Evolutionary conservation across 139 green algal genomes (phyloP), one percentile per base, ranked within the genome.

Genomic region (Deuterostichococcus epilithicus): DNA sequence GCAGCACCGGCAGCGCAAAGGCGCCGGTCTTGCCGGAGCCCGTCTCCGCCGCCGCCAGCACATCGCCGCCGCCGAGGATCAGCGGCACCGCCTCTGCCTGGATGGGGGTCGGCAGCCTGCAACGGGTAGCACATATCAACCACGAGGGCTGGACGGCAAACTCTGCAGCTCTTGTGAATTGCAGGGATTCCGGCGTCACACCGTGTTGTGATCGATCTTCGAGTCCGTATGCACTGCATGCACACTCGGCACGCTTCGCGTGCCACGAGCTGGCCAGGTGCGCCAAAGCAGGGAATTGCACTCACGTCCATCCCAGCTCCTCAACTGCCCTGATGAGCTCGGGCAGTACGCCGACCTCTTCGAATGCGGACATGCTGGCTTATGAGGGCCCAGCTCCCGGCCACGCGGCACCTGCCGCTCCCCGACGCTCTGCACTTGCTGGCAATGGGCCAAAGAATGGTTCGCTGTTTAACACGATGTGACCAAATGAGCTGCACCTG

Each of bases 31-130:
- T 98, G 76, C 94, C 94, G 70, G 87, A 94, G 73, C 94, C 94
- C 1, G 94, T 98, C 76, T 97, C 92, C 22, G 94, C 94, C 20
- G 92, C 93, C 36, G 92, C 93, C 89, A 97, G 90, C 6, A 97
- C 85, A 83, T 97, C 94, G 34, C 93, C 92, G 3, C 92, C 92
- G 1, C 89, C 89, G 10, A 97, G 86, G 38, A 96, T 92, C 5
- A 97, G 82, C 0, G 91, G 91, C 5, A 97, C 81, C 0, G 85
- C 84, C 66, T 97, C 92, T 8, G 77, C 75, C 68, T 97, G 92
- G 10, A 97, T 85, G 32, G 90, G 85, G 1, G 92, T 93, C 0
- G 92, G 92, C 34, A 97, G 76, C 72, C 89, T 93, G 88, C 74
- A 72, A 18, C 26, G 22, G 66, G 6, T 28, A 71, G 8, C 20